These are phyloP conservation scores for Didymella exigua DNA, from an alignment of 2,329 filamentous ascomycete genomes.

Conservation along the genomic window DNA sequence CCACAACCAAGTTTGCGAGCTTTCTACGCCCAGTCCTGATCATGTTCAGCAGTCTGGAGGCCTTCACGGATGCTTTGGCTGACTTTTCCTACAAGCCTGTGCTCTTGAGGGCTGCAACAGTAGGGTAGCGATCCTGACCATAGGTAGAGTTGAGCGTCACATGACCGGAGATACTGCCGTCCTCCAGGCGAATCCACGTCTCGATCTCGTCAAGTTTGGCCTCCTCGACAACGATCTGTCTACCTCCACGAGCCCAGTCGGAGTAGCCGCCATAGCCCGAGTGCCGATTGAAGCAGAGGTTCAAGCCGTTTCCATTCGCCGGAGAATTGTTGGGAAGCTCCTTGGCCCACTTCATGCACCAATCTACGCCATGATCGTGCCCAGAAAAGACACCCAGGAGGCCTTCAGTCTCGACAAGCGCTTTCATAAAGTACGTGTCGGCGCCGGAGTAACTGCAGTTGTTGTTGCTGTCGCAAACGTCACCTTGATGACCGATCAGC, in stretches of 20 bases:
- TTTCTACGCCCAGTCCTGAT: background rate
- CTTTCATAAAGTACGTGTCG: conserved; percentile 68
- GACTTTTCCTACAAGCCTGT: background rate
- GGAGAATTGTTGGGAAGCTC: conserved; percentile 36
- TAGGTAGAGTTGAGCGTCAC: conserved; percentile 66
- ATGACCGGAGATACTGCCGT: conserved; percentile 57
- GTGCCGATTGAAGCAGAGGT: conserved; percentile 67
- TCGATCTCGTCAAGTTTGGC: conserved; percentile 54
- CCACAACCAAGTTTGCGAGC: background rate
- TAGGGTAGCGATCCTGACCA: conserved; percentile 60
- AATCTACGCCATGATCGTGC: conserved; percentile 63
- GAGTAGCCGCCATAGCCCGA: conserved; percentile 74
- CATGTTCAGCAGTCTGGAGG: background rate
- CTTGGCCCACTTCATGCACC: conserved; percentile 51
- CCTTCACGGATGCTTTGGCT: background rate
- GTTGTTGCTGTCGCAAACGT: conserved; percentile 22
- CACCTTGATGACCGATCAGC: conserved; percentile 31
- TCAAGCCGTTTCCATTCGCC: conserved; percentile 51
- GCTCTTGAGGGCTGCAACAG: conserved; percentile 16
- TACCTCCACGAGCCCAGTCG: conserved; percentile 64
- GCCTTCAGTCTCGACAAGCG: conserved; percentile 61
- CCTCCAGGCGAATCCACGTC: conserved; percentile 67
- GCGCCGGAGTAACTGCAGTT: conserved; percentile 51
- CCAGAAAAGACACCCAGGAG: conserved; percentile 60
- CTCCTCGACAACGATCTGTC: conserved; percentile 60